These are phyloP conservation scores for Fraxinus xanthoxyloides DNA, from an alignment of 305 asterid genomes.

Conservation along the genomic window DNA sequence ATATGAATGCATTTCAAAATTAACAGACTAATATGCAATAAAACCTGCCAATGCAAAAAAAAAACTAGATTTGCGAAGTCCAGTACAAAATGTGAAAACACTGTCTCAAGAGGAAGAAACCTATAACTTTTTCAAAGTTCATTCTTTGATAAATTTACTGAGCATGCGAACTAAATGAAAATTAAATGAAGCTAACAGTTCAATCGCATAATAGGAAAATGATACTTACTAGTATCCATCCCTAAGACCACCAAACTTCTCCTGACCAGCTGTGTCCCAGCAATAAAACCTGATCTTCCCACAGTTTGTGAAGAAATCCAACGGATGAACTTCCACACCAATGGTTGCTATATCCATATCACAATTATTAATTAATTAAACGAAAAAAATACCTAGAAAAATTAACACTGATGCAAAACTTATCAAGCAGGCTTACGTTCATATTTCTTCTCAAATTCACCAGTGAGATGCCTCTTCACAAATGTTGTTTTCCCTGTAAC, in stretches of 20 bases:
- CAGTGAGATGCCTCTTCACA: slow-evolving; percentile 76
- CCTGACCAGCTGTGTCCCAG: slow-evolving; percentile 88
- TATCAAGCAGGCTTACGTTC: slow-evolving; percentile 40
- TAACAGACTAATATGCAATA: neutral
- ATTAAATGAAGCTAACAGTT: neutral
- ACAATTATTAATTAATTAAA: neutral
- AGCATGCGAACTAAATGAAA: neutral
- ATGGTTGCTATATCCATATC: slow-evolving; percentile 46
- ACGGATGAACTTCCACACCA: slow-evolving; percentile 75
- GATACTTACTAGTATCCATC: slow-evolving; percentile 74
- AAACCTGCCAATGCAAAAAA: neutral
- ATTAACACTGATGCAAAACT: neutral
- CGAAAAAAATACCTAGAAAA: neutral
- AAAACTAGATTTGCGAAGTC: neutral
- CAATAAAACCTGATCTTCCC: slow-evolving; percentile 70
- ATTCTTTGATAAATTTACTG: neutral
- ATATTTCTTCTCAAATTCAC: slow-evolving; percentile 71
- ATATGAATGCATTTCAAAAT: neutral
- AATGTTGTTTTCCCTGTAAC: slow-evolving; percentile 61
- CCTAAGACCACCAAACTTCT: slow-evolving; percentile 72
- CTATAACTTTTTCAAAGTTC: neutral
- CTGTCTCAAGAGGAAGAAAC: neutral
- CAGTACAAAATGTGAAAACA: neutral
- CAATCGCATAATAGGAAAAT: neutral
- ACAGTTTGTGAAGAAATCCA: slow-evolving; percentile 64